phyloP scores from a whole-genome alignment of 75 land plant genomes.

The Pseudotsuga menziesii region DNA sequence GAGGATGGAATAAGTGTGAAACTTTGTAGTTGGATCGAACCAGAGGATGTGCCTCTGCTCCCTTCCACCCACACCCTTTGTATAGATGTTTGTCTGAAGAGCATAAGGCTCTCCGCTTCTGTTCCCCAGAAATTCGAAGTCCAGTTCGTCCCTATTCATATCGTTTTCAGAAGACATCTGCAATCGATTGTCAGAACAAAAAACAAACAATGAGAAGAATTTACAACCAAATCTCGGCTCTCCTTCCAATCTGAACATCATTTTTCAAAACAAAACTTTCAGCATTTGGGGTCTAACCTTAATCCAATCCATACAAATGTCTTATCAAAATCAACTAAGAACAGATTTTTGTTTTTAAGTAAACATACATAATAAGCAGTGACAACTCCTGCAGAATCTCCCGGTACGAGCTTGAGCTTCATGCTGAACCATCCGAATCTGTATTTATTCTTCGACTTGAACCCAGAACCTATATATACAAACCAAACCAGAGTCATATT shows the following conservation, averaged over 20 bases:
- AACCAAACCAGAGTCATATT: background rate
- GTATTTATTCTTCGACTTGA: conserved; percentile 61
- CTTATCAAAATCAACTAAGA: background rate
- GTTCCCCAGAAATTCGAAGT: conserved; percentile 39
- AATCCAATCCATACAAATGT: background rate
- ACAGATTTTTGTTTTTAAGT: background rate
- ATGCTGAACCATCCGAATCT: conserved; percentile 85
- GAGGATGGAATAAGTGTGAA: conserved; percentile 70
- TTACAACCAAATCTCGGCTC: background rate
- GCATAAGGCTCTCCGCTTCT: conserved; percentile 22
- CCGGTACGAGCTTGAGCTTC: conserved; percentile 83
- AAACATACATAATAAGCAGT: conserved; percentile 70
- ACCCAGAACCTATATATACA: conserved; percentile 77
- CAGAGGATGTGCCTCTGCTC: conserved; percentile 83
- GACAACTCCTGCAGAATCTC: conserved; percentile 82
- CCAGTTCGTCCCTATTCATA: conserved; percentile 21
- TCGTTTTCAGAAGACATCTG: conserved; percentile 5
- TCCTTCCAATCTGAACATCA: background rate
- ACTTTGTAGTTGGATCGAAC: conserved; percentile 85
- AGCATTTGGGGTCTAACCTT: background rate
- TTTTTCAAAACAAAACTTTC: background rate
- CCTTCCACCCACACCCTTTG: conserved; percentile 44
- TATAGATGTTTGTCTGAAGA: conserved; percentile 31
- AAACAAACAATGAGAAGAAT: background rate
- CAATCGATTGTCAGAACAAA: background rate